These are phyloP conservation scores for Phytophthora hybrid DNA, from an alignment of 352 stramenopile genomes.

Conservation along the genomic window DNA sequence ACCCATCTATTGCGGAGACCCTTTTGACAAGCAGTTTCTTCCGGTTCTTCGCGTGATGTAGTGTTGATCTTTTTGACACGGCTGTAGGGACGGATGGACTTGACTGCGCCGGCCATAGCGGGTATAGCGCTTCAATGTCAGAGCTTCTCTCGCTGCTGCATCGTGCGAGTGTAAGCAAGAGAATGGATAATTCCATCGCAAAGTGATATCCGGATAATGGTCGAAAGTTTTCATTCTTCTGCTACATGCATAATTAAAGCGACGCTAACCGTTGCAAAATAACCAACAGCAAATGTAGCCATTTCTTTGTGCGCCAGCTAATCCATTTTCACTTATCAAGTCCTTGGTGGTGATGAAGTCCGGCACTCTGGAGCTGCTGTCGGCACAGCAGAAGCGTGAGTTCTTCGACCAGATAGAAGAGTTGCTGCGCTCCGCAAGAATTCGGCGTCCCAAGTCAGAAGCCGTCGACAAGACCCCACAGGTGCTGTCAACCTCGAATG, in stretches of 20 bases:
- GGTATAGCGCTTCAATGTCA: too few relatives aligned
- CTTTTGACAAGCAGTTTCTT: background rate
- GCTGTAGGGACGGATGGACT: too few relatives aligned
- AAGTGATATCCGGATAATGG: too few relatives aligned
- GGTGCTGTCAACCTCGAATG: constrained; percentile 13
- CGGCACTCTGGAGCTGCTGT: constrained; percentile 38
- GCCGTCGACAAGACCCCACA: constrained; percentile 3
- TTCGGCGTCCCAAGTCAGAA: constrained; percentile 22
- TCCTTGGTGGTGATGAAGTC: constrained; percentile 27
- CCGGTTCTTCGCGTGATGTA: background rate
- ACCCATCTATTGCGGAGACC: constrained; percentile 17
- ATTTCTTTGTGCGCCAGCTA: constrained; percentile 31
- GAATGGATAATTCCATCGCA: too few relatives aligned
- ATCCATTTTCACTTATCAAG: constrained; percentile 27
- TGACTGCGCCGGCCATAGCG: too few relatives aligned
- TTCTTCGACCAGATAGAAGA: constrained; percentile 62
- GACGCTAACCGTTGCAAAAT: constrained; percentile 1
- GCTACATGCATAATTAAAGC: background rate
- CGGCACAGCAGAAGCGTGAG: constrained; percentile 44
- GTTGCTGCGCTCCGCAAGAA: constrained; percentile 37
- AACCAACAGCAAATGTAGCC: constrained; percentile 8
- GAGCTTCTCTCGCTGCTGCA: too few relatives aligned
- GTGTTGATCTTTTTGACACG: too few relatives aligned
- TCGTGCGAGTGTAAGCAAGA: too few relatives aligned
- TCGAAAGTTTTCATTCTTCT: too few relatives aligned